Conservation (phyloP, 2,329 filamentous ascomycete species). For the Raffaelea albimanens region DNA sequence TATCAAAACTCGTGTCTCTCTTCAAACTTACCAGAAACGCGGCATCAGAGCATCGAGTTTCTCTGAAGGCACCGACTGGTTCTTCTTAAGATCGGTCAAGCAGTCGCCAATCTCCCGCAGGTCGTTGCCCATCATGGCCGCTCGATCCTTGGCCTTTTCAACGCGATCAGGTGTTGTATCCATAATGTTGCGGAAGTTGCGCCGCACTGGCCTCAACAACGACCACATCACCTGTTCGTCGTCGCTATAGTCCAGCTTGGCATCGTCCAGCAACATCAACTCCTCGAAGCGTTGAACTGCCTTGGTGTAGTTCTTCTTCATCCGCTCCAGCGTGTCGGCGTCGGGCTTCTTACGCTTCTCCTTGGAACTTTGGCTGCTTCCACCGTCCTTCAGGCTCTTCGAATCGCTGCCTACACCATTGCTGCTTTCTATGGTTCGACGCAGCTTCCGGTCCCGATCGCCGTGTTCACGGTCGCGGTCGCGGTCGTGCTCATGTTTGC, state of each 20-base stretch:
- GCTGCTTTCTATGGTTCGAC: not conserved
- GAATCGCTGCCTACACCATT: not conserved
- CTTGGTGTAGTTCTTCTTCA: constrained; percentile 22
- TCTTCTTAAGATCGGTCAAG: constrained; percentile 22
- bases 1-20: too few species aligned
- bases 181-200: constrained; percentile 27
- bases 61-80: constrained; percentile 18
- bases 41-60: constrained; percentile 25
- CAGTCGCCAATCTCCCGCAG: constrained; percentile 26
- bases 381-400: not conserved
- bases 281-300: constrained; percentile 27
- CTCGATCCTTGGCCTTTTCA: constrained; percentile 24
- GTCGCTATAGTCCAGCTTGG: constrained; percentile 23
- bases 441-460: constrained; percentile 35
- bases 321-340: constrained; percentile 24
- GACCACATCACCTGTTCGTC: constrained; percentile 28
- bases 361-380: constrained; percentile 14
- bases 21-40: constrained; percentile 25
- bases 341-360: constrained; percentile 25
- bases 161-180: constrained; percentile 21
- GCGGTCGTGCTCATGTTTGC: constrained; percentile 48
- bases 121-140: constrained; percentile 26
- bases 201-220: constrained; percentile 25
- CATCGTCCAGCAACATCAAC: constrained; percentile 25
- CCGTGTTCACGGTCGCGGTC: constrained; percentile 34